These are phyloP conservation scores for Bromus sterilis DNA, from an alignment of 176 grass and related monocot genomes.

Conservation along the genomic window DNA sequence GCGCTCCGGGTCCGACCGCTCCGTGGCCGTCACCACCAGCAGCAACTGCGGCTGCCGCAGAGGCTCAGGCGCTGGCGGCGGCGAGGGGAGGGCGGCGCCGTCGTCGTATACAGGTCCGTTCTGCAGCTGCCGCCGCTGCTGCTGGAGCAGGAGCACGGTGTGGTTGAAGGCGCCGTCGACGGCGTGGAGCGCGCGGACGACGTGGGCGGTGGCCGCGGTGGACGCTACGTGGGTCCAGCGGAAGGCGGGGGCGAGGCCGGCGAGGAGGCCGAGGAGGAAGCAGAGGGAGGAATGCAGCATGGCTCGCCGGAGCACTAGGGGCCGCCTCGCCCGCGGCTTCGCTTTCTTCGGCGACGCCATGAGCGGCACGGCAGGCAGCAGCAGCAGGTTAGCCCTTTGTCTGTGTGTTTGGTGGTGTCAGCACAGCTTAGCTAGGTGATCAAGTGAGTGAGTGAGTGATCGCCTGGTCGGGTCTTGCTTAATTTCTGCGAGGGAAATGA, in stretches of 20 bases:
- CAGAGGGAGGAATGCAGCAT: constrained; percentile 71
- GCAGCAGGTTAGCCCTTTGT: no score
- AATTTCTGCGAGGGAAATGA: neutral
- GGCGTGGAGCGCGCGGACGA: constrained; percentile 21
- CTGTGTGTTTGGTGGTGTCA: neutral
- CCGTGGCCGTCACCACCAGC: constrained; percentile 57
- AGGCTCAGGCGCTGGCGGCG: neutral
- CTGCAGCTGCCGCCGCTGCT: neutral
- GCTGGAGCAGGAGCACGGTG: neutral
- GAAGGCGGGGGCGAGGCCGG: constrained; percentile 40
- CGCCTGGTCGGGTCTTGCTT: neutral
- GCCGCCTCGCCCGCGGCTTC: neutral
- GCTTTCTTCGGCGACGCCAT: neutral
- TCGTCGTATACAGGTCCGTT: neutral
- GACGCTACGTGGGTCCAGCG: constrained; percentile 23
- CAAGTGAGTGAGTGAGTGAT: neutral
- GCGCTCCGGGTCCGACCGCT: constrained; percentile 20
- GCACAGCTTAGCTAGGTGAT: neutral
- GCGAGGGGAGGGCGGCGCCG: no score
- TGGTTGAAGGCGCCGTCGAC: neutral
- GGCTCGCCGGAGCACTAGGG: constrained; percentile 26
- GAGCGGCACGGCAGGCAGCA: no score
- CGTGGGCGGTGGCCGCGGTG: neutral
- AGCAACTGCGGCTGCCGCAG: constrained; percentile 22
- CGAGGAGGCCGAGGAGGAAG: constrained; percentile 66